Percentiles rank a stretch among this genome's conserved stretches.
phyloP scores from a whole-genome alignment of 768 basidiomycete genomes.

The Vishniacozyma victoriae region DNA sequence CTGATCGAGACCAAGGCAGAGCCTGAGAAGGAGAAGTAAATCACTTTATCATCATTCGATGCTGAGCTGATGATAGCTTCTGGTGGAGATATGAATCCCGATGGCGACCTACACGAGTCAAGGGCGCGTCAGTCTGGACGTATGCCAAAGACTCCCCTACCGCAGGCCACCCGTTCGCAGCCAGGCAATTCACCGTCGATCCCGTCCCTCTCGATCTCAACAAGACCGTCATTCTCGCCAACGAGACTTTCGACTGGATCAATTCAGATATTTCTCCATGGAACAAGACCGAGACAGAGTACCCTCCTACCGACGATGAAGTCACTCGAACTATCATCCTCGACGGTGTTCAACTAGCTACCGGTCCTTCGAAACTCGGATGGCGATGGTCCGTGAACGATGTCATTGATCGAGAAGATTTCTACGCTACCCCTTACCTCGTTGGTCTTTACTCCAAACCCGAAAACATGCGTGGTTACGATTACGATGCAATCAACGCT shows the following conservation, averaged over 20 bases:
- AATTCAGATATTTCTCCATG: background rate
- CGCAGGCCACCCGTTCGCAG: too few relatives aligned
- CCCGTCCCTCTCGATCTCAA: background rate
- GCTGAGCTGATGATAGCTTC: background rate
- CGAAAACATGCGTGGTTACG: too few relatives aligned
- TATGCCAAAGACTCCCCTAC: background rate
- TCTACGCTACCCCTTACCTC: constrained; percentile 1
- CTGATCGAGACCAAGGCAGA: constrained; percentile 4
- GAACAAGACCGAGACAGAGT: constrained; percentile 2
- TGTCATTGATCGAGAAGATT: background rate
- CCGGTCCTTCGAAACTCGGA: background rate
- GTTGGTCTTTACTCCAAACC: constrained; percentile 3
- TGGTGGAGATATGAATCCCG: constrained; percentile 1
- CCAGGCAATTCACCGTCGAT: too few relatives aligned
- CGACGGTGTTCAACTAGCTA: constrained; percentile 2
- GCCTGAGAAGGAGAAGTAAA: constrained; percentile 1
- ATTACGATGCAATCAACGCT: too few relatives aligned
- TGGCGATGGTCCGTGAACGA: constrained; percentile 7
- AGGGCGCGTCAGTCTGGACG: constrained; percentile 2
- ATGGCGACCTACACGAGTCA: constrained; percentile 7
- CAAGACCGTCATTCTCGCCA: background rate
- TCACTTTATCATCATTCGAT: background rate
- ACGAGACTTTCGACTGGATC: constrained; percentile 6
- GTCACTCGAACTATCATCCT: constrained; percentile 3
- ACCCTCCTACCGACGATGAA: background rate